Percentiles rank a stretch among this genome's conserved stretches.
Evolutionary conservation across 352 stramenopile species (phyloP).

Genomic region (Pythium dissimile): DNA sequence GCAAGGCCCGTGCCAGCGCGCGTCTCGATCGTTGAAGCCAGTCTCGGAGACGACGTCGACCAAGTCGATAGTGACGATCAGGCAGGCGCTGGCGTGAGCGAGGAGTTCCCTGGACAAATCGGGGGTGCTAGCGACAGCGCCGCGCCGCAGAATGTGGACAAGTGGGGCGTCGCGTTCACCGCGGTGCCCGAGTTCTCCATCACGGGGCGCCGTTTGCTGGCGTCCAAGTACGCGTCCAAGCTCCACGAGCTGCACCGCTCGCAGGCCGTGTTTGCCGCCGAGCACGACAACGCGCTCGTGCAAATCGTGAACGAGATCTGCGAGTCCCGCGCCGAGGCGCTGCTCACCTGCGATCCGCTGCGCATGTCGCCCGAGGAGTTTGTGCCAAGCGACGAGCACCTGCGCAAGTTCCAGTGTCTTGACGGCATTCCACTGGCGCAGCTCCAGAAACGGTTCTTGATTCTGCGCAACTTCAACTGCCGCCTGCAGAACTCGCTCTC

Average conservation of each 20-base stretch:
- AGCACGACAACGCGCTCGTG: constrained; percentile 73
- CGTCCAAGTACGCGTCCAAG: constrained; percentile 64
- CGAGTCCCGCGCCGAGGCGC: constrained; percentile 65
- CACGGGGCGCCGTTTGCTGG: constrained; percentile 65
- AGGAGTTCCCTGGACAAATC: neutral
- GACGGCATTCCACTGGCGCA: constrained; percentile 40
- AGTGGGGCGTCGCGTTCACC: constrained; percentile 86
- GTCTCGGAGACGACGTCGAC: neutral
- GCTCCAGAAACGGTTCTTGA: constrained; percentile 77
- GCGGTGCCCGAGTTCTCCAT: constrained; percentile 83
- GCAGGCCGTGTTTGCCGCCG: constrained; percentile 58
- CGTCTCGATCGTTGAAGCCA: neutral
- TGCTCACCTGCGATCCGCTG: constrained; percentile 79
- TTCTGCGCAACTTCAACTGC: constrained; percentile 87
- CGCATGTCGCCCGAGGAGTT: constrained; percentile 84
- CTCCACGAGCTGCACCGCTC: constrained; percentile 60
- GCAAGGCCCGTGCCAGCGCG: neutral
- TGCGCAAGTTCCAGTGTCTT: constrained; percentile 50
- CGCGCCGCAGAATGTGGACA: constrained; percentile 39
- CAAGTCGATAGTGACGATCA: constrained; percentile 3
- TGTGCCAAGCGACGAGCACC: constrained; percentile 55
- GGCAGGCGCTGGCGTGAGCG: neutral
- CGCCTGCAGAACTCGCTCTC: constrained; percentile 80
- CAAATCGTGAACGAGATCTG: constrained; percentile 84
- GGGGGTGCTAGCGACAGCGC: constrained; percentile 1